Conservation (phyloP, 768 basidiomycete species). For the Fibroporia radiculosa region DNA sequence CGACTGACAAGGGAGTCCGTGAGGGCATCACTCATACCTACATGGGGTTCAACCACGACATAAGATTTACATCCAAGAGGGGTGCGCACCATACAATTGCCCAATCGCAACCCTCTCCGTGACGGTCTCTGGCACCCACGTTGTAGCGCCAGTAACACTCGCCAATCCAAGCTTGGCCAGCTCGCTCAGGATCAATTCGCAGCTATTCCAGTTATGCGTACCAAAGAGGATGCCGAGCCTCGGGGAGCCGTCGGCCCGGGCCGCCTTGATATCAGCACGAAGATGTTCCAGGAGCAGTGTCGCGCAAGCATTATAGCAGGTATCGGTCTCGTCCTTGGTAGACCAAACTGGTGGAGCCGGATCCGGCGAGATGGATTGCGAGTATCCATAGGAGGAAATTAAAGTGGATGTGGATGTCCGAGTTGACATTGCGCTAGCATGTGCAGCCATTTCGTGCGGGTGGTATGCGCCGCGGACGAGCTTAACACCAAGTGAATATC, state of each 20-base stretch:
- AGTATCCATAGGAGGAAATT: slow-evolving; percentile 16
- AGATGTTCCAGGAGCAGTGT: slow-evolving; percentile 48
- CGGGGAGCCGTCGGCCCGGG: slow-evolving; percentile 9
- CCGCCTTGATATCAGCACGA: slow-evolving; percentile 36
- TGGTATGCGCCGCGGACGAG: slow-evolving; percentile 94
- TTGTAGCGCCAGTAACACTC: slow-evolving; percentile 15
- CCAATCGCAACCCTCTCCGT: slow-evolving; percentile 65
- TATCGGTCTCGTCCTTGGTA: slow-evolving; percentile 65
- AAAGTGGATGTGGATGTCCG: not conserved
- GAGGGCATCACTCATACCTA: slow-evolving; percentile 83
- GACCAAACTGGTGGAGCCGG: slow-evolving; percentile 59
- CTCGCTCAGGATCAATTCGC: slow-evolving; percentile 50
- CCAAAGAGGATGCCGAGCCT: slow-evolving; percentile 71
- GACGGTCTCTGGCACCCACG: slow-evolving; percentile 44
- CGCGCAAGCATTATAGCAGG: slow-evolving; percentile 59
- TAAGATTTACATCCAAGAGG: not conserved
- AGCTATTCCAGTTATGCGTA: slow-evolving; percentile 78
- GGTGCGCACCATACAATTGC: slow-evolving; percentile 69
- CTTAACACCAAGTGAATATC: slow-evolving; percentile 81
- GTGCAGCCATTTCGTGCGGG: slow-evolving; percentile 57
- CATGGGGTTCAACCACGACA: not conserved
- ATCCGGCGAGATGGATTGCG: slow-evolving; percentile 49
- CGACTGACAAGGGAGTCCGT: slow-evolving; percentile 59
- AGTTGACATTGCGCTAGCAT: slow-evolving; percentile 20
- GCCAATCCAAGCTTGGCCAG: slow-evolving; percentile 54